Evolutionary conservation across 106 monocot genomes (phyloP), one percentile per base, ranked within the genome.

Genomic region (Hemerocallis citrina): DNA sequence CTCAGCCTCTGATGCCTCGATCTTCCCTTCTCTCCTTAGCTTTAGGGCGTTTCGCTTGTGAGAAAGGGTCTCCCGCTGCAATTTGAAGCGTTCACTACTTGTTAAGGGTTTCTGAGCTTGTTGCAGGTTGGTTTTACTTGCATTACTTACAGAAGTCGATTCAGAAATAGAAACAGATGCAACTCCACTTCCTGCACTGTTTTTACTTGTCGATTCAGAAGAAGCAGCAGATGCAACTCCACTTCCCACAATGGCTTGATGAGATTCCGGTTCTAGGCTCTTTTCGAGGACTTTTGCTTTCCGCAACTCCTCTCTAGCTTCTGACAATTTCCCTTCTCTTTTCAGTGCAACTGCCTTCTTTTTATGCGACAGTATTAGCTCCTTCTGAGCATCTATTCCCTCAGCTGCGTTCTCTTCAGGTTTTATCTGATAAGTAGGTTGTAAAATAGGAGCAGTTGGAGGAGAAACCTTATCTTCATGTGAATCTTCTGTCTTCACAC

Each of bases 21-120:
- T 80, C 77, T 79, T 92, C 37, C 98, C 98, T 61, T 88, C 98
- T 74, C 98, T 88, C 29, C 90, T 67, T 37, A 98, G 81, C 74
- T 80, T 98, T 28, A 92, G 63, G 25, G 98, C 92, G 36, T 79
- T 81, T 20, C 98, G 81, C 52, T 98, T 98, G 72, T 92, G 88
- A 70, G 91, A 42, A 36, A 98, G 92, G 10, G 87, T 87, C 62
- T 98, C 82, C 59, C 85, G 98, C 68, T 92, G 98, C 42, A 98
- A 54, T 46, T 82, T 98, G 44, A 98, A 81, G 24, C 88, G 76
- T 28, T 98, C 98, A 17, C 82, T 75, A 29, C 78, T 51, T 4
- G 98, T 76, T 32, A 75, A 9, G 25, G 84, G 79, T 60, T 90
- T 95, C 15, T 68, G 74, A 55, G 70, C 20, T 57, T 75, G 78